A percentile compares a stretch with the other conserved stretches of the same genome.
Conservation (phyloP, 495 filamentous ascomycete species). For the Penicillium maclennaniae region DNA sequence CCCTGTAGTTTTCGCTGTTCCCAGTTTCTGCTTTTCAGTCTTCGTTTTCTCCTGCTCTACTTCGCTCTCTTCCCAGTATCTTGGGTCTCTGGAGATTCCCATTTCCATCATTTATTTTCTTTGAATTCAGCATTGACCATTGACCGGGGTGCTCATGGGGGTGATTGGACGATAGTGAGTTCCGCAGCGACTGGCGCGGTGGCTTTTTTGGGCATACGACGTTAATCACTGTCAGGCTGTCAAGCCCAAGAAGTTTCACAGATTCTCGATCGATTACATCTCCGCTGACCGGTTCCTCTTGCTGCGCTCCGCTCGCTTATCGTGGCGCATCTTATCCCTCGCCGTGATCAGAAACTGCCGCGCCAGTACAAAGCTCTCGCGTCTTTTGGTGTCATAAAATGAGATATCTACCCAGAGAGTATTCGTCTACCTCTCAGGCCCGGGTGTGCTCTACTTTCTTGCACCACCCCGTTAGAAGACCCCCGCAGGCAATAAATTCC, state of each 20-base stretch:
- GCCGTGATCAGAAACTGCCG: not conserved
- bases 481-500: conserved; percentile 23
- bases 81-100: too few species aligned
- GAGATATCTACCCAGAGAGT: conserved; percentile 27
- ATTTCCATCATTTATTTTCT: not conserved
- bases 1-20: not conserved
- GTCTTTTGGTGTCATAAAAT: conserved; percentile 31
- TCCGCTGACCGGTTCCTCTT: not conserved
- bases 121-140: not conserved
- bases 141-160: not conserved
- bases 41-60: not conserved
- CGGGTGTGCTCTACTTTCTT: conserved; percentile 20
- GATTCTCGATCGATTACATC: conserved; percentile 10
- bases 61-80: not conserved
- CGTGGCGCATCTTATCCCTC: not conserved
- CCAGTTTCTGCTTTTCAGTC: not conserved
- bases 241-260: conserved; percentile 7
- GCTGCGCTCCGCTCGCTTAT: not conserved
- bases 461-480: conserved; percentile 6
- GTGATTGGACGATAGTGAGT: conserved; percentile 8
- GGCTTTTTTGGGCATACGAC: conserved; percentile 16
- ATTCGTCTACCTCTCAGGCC: conserved; percentile 30
- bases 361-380: conserved; percentile 1
- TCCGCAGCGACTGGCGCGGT: conserved; percentile 1
- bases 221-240: conserved; percentile 15